Evolutionary conservation across 2,329 filamentous ascomycete genomes (phyloP).

Genomic region (Diaporthe longicolla): DNA sequence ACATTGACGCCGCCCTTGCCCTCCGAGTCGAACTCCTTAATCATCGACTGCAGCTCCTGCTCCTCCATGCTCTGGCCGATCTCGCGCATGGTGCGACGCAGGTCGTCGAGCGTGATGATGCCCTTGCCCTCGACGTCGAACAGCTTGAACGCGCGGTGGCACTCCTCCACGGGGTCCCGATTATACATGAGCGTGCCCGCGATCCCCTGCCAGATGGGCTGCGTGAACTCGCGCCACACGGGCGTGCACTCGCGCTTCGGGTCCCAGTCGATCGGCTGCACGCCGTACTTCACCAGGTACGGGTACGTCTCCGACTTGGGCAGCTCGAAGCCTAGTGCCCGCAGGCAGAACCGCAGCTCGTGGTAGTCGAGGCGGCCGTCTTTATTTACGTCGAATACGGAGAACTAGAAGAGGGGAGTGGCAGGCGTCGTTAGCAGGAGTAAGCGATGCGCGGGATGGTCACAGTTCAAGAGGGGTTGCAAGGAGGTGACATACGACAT

Average conservation of each 20-base stretch:
- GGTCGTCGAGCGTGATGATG: conserved; percentile 88
- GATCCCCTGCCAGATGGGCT: conserved; percentile 80
- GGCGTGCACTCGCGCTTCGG: conserved; percentile 68
- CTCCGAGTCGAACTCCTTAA: conserved; percentile 97
- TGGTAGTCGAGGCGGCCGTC: conserved; percentile 96
- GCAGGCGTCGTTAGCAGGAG: conserved; percentile 37
- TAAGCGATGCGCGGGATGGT: background rate
- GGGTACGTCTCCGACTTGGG: conserved; percentile 87
- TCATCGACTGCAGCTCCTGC: conserved; percentile 94
- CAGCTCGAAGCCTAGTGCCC: conserved; percentile 93
- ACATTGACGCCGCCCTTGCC: conserved; percentile 85
- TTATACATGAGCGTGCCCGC: conserved; percentile 85
- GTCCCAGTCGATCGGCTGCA: conserved; percentile 74
- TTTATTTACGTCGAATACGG: conserved; percentile 96
- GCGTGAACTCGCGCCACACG: conserved; percentile 79
- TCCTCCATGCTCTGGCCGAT: conserved; percentile 94
- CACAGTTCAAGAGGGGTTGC: background rate
- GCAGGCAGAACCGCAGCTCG: conserved; percentile 96
- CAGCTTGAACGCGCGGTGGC: conserved; percentile 89
- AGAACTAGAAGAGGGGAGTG: conserved; percentile 73
- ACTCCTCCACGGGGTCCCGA: conserved; percentile 91
- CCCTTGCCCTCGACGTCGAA: conserved; percentile 96
- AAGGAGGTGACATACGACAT: conserved; percentile 77
- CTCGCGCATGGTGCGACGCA: conserved; percentile 89
- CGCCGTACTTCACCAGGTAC: conserved; percentile 85